Percentiles rank a stretch among this genome's conserved stretches.
Evolutionary conservation across 106 monocot species (phyloP).

Genomic region (Dendrobium chrysotoxum): DNA sequence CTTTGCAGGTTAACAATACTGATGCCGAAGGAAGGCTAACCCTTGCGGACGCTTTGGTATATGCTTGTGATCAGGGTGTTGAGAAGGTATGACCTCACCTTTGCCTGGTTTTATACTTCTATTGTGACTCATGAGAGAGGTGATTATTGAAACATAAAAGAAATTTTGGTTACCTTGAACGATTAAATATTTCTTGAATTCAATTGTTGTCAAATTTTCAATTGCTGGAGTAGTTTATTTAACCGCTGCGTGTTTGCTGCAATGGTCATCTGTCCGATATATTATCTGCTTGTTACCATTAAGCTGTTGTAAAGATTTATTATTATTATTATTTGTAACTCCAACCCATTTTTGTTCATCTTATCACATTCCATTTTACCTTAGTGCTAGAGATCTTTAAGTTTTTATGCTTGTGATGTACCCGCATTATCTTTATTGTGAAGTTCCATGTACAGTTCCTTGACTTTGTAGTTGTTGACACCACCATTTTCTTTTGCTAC

Average conservation of each 20-base stretch:
- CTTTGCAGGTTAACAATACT: constrained; percentile 73
- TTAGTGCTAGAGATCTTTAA: no score
- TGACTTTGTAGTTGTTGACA: background rate
- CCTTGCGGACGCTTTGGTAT: constrained; percentile 82
- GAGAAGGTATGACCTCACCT: constrained; percentile 46
- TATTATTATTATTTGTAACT: background rate
- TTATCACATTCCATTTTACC: background rate
- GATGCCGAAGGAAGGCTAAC: constrained; percentile 88
- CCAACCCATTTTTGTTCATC: background rate
- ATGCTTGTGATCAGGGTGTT: constrained; percentile 81
- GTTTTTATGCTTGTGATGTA: background rate
- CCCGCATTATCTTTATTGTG: background rate
- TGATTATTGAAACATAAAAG: background rate
- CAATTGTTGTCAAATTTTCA: background rate
- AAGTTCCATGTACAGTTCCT: background rate
- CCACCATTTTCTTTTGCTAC: background rate
- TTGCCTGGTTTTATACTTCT: background rate
- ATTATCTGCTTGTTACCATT: background rate
- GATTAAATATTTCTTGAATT: background rate
- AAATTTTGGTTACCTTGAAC: background rate
- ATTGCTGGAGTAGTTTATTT: background rate
- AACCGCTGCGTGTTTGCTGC: background rate
- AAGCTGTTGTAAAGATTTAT: background rate
- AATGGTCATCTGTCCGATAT: no score
- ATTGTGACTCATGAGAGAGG: no score